phyloP scores from a whole-genome alignment of 164 flowering plant genomes.

The Vitis labrusca region DNA sequence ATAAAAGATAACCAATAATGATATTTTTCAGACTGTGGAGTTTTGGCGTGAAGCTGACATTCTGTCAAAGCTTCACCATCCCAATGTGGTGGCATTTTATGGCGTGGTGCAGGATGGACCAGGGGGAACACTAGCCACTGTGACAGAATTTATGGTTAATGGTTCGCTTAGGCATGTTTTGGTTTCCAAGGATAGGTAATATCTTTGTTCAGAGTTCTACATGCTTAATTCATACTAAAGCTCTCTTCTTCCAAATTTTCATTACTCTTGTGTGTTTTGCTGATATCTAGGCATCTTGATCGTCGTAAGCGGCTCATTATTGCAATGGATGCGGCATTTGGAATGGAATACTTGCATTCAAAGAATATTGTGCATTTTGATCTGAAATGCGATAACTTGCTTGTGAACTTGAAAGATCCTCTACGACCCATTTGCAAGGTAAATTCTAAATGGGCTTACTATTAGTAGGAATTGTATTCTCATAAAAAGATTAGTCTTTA shows the following conservation, averaged over 20 bases:
- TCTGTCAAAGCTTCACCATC: conserved; percentile 71
- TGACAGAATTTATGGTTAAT: conserved; percentile 68
- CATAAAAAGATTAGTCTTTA: too few relatives aligned
- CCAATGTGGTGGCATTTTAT: conserved; percentile 75
- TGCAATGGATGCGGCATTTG: conserved; percentile 52
- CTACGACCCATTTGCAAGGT: conserved; percentile 77
- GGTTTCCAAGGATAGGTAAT: conserved; percentile 49
- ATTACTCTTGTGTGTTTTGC: too few relatives aligned
- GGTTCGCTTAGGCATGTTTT: conserved; percentile 63
- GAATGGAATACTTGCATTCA: conserved; percentile 76
- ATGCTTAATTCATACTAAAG: too few relatives aligned
- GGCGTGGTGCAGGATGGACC: conserved; percentile 70
- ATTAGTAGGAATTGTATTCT: too few relatives aligned
- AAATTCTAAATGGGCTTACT: neutral
- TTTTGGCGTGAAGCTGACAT: conserved; percentile 76
- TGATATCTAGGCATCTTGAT: conserved; percentile 2
- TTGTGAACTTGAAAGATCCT: conserved; percentile 65
- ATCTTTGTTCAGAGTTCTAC: too few relatives aligned
- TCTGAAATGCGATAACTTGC: conserved; percentile 69
- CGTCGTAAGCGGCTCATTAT: conserved; percentile 4
- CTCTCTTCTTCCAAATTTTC: too few relatives aligned
- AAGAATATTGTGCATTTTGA: conserved; percentile 77
- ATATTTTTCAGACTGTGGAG: conserved; percentile 39
- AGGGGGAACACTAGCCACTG: conserved; percentile 68
- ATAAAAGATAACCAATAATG: too few relatives aligned